Percentiles rank a stretch among this genome's conserved stretches.
These are phyloP conservation scores for Picea mariana DNA, from an alignment of 83 land plant genomes.

Conservation along the genomic window DNA sequence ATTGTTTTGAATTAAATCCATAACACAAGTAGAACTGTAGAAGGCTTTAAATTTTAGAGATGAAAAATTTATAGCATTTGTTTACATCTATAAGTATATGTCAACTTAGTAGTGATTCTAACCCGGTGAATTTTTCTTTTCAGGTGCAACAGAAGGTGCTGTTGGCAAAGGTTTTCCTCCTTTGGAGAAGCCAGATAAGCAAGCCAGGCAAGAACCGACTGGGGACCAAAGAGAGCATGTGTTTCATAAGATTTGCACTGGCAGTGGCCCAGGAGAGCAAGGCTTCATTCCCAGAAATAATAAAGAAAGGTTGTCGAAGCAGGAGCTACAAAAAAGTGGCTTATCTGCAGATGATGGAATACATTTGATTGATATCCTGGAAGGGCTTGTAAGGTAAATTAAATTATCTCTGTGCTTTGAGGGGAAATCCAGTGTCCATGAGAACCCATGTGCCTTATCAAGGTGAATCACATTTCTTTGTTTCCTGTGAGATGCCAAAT, in stretches of 20 bases:
- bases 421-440: neutral
- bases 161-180: neutral
- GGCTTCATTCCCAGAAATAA: neutral
- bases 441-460: neutral
- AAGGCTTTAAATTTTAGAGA: too few relatives aligned
- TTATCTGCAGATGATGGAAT: neutral
- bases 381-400: slow-evolving; percentile 9
- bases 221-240: slow-evolving; percentile 8
- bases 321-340: neutral
- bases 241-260: neutral
- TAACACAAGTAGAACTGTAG: too few relatives aligned
- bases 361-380: neutral
- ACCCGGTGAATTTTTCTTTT: neutral
- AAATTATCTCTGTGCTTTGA: neutral
- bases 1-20: too few relatives aligned
- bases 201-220: neutral
- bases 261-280: neutral
- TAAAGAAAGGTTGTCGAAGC: slow-evolving; percentile 3
- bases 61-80: too few relatives aligned
- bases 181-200: slow-evolving; percentile 6
- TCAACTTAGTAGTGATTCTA: neutral
- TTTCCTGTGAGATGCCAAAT: neutral
- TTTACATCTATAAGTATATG: too few relatives aligned
- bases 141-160: slow-evolving; percentile 4
- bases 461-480: neutral